Conservation (phyloP, 306 rosid species). For the Vigna unguiculata region DNA sequence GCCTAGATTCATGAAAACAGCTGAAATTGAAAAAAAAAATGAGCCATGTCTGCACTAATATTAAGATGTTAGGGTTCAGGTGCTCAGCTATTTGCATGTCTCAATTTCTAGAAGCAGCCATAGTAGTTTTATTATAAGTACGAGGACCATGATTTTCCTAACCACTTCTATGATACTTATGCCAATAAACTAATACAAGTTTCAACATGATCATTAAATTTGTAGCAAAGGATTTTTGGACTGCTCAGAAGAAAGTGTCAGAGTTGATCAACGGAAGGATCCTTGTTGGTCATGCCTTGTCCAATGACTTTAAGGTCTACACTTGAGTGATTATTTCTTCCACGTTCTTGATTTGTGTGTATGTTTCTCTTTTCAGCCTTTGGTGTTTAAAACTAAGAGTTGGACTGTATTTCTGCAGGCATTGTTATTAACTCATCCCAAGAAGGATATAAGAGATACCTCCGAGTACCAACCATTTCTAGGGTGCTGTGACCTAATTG, state of each 20-base stretch:
- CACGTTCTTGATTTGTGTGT: background rate
- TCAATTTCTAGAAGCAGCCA: constrained; percentile 31
- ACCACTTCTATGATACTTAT: constrained; percentile 17
- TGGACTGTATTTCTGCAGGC: constrained; percentile 59
- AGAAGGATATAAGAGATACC: constrained; percentile 80
- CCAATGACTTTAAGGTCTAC: constrained; percentile 87
- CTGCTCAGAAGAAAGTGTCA: constrained; percentile 85
- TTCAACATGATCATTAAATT: constrained; percentile 35
- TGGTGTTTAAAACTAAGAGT: constrained; percentile 17
- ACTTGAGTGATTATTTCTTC: constrained; percentile 36
- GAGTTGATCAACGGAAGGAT: constrained; percentile 77
- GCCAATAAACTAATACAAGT: constrained; percentile 30
- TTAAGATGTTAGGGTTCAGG: constrained; percentile 31
- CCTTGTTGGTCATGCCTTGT: constrained; percentile 96
- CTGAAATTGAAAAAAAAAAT: too few species aligned
- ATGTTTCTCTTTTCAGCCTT: constrained; percentile 28
- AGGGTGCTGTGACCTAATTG: constrained; percentile 49
- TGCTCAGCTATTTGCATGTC: constrained; percentile 15
- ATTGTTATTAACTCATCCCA: constrained; percentile 89
- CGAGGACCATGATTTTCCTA: constrained; percentile 18
- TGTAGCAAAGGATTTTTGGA: constrained; percentile 76
- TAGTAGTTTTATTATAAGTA: constrained; percentile 21
- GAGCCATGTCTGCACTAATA: background rate
- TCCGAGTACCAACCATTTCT: constrained; percentile 80
- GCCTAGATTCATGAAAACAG: too few species aligned